Percentiles rank a stretch among this genome's conserved stretches.
Conservation (phyloP, 169 alveolate species). For the Ophryocystis elektroscirrha region DNA sequence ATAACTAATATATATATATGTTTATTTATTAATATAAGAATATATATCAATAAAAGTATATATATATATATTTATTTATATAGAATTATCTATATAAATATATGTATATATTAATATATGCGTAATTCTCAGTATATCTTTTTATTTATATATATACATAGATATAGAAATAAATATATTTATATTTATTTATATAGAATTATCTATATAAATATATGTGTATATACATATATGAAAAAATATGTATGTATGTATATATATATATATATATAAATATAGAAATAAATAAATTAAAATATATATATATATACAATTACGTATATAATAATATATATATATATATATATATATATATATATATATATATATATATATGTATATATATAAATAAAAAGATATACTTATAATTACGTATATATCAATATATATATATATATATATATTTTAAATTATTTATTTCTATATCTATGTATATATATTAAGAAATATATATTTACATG, state of each 20-base stretch:
- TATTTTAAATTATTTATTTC: background rate
- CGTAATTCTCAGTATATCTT: too few relatives aligned
- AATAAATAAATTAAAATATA: too few relatives aligned
- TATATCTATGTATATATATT: background rate
- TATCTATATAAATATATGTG: too few relatives aligned
- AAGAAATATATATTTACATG: background rate
- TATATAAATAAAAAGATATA: background rate
- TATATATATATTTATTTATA: background rate
- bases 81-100: too few relatives aligned
- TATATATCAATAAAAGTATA: background rate
- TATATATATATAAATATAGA: too few relatives aligned
- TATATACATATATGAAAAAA: too few relatives aligned
- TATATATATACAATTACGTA: too few relatives aligned
- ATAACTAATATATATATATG: background rate
- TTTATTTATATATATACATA: too few relatives aligned
- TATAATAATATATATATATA: background rate
- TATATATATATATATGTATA: background rate
- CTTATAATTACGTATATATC: background rate
- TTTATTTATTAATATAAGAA: background rate
- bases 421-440: background rate
- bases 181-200: too few relatives aligned
- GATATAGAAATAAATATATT: too few relatives aligned
- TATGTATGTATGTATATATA: too few relatives aligned
- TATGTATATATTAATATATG: too few relatives aligned
- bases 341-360: background rate